These are phyloP conservation scores for Radiomyces spectabilis DNA, from an alignment of 192 early-diverging fungal species.

Conservation along the genomic window DNA sequence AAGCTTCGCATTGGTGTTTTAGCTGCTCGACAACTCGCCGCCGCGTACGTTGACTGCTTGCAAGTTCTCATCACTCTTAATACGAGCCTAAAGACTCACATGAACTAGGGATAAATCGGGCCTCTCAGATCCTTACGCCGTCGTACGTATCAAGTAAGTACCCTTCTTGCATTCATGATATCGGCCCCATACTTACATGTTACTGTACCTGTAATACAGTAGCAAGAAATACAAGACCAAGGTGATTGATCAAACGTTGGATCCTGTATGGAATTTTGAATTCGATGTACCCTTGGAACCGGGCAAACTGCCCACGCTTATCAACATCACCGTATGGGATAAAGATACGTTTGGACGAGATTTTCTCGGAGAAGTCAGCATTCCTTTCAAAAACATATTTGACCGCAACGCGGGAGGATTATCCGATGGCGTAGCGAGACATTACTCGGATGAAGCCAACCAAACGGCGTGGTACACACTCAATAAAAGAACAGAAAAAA, in stretches of 20 bases:
- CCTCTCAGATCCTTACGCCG: constrained; percentile 21
- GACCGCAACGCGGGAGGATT: constrained; percentile 6
- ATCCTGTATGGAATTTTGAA: constrained; percentile 56
- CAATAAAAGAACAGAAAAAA: constrained; percentile 19
- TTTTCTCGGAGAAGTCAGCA: constrained; percentile 55
- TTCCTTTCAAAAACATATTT: constrained; percentile 40
- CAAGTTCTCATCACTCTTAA: background rate
- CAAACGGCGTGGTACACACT: constrained; percentile 12
- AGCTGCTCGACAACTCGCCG: constrained; percentile 10
- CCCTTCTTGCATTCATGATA: no score
- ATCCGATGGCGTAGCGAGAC: background rate
- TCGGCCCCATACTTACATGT: no score
- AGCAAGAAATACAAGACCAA: constrained; percentile 49
- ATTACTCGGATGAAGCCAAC: constrained; percentile 12
- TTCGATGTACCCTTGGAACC: constrained; percentile 46
- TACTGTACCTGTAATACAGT: constrained; percentile 2
- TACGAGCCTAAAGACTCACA: background rate
- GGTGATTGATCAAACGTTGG: constrained; percentile 51
- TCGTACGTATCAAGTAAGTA: constrained; percentile 18
- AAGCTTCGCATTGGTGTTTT: constrained; percentile 6
- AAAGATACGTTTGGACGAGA: constrained; percentile 55
- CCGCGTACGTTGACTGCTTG: constrained; percentile 10
- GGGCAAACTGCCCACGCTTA: constrained; percentile 21
- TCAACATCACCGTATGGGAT: constrained; percentile 58
- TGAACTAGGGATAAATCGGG: constrained; percentile 14